Conservation (phyloP, 2,329 filamentous ascomycete species). For the Ceratocystis smalleyi region DNA sequence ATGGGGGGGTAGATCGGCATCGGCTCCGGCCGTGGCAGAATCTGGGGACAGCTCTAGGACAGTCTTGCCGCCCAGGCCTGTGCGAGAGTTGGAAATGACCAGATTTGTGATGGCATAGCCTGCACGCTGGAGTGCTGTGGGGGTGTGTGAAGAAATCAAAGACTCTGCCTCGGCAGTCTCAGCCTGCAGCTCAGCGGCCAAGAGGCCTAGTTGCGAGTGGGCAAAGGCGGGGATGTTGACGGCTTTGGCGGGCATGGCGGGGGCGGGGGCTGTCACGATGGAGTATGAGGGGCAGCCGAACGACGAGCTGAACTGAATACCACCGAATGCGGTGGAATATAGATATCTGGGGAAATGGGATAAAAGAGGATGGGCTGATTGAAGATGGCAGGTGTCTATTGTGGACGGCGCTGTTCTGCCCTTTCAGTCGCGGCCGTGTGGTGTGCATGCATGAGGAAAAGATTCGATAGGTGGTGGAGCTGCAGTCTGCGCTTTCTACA, state of each 20-base stretch:
- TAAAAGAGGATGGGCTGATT: not conserved
- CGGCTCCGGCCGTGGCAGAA: conserved; percentile 39
- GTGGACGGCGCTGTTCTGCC: not conserved
- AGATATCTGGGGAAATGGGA: not conserved
- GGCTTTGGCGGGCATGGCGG: conserved; percentile 27
- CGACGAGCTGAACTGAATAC: not conserved
- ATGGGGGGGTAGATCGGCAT: conserved; percentile 50
- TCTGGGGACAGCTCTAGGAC: conserved; percentile 69
- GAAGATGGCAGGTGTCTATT: not conserved
- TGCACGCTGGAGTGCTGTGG: conserved; percentile 53
- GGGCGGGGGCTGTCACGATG: not conserved
- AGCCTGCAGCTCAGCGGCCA: conserved; percentile 54
- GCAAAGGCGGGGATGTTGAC: conserved; percentile 55
- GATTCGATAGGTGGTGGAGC: conserved; percentile 1
- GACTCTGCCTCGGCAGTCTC: conserved; percentile 55
- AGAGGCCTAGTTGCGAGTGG: conserved; percentile 51
- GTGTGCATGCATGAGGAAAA: not conserved
- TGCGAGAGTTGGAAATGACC: conserved; percentile 57
- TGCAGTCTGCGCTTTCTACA: not conserved
- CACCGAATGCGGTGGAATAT: not conserved
- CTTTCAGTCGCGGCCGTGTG: not conserved
- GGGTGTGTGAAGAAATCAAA: conserved; percentile 52
- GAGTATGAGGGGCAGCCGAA: not conserved
- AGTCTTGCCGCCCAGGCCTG: conserved; percentile 79
- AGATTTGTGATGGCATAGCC: conserved; percentile 71